A percentile compares a stretch with the other conserved stretches of the same genome.
These are phyloP conservation scores for Ophidiomyces ophidiicola DNA, from an alignment of 2,329 filamentous ascomycete genomes.

Conservation along the genomic window DNA sequence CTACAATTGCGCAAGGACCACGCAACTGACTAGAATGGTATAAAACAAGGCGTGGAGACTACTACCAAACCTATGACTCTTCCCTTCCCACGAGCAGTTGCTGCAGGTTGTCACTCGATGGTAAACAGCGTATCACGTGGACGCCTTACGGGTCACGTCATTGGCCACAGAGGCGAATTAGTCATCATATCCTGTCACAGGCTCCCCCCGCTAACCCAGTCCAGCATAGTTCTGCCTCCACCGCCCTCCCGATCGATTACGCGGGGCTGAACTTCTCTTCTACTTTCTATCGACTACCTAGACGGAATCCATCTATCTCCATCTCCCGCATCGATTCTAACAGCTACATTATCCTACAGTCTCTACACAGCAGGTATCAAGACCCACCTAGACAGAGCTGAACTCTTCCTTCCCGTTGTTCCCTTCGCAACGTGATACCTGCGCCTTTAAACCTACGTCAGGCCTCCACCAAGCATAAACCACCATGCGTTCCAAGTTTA, in stretches of 20 bases:
- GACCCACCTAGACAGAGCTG: background rate
- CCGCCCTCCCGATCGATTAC: conserved; percentile 16
- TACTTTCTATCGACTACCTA: background rate
- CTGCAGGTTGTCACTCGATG: conserved; percentile 7
- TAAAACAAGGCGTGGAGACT: no score
- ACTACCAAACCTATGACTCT: no score
- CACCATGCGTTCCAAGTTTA: conserved; percentile 98
- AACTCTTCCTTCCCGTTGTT: background rate
- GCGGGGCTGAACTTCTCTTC: conserved; percentile 20
- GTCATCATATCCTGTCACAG: conserved; percentile 11
- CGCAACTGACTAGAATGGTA: no score
- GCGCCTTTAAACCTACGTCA: conserved; percentile 7
- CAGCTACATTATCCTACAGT: no score
- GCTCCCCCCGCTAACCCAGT: conserved; percentile 9
- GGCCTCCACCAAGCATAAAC: conserved; percentile 10
- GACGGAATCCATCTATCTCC: background rate
- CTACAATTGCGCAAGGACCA: no score
- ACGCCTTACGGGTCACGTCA: background rate
- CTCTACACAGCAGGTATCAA: background rate
- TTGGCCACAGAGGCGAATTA: conserved; percentile 13
- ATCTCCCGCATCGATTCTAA: background rate
- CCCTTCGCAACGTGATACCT: background rate
- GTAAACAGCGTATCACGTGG: conserved; percentile 4
- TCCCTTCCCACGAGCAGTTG: background rate
- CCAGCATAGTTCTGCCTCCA: conserved; percentile 13